phyloP scores from a whole-genome alignment of 441 rosid genomes.

The Bocquillonia castaneifolia region DNA sequence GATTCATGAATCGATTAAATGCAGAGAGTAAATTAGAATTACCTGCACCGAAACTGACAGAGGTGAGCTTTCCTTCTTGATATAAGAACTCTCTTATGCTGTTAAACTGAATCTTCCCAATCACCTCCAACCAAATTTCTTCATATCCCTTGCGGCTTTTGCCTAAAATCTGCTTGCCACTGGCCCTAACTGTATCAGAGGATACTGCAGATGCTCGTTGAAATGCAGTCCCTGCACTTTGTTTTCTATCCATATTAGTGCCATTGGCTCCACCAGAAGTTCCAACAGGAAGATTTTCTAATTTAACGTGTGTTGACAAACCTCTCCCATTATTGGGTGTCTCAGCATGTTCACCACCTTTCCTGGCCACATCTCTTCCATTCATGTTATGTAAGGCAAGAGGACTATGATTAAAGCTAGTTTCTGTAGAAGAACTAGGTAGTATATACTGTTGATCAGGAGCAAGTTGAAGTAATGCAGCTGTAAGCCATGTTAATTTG shows the following conservation, averaged over 20 bases:
- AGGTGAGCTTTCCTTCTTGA: conserved; percentile 77
- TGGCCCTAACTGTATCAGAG: conserved; percentile 31
- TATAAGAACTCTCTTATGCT: conserved; percentile 64
- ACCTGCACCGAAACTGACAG: conserved; percentile 92
- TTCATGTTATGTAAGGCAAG: conserved; percentile 30
- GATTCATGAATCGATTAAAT: conserved; percentile 16
- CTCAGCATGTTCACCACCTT: conserved; percentile 30
- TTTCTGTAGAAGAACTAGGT: conserved; percentile 67
- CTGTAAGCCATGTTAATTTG: conserved; percentile 91
- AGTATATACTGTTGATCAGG: conserved; percentile 87
- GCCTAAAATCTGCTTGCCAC: conserved; percentile 37
- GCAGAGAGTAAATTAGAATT: conserved; percentile 23
- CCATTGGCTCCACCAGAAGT: conserved; percentile 29
- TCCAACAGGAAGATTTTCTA: conserved; percentile 34
- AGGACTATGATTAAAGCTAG: conserved; percentile 72
- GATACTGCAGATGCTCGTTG: conserved; percentile 32
- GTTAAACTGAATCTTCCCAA: conserved; percentile 53
- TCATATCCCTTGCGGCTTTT: conserved; percentile 43
- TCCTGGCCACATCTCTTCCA: conserved; percentile 36
- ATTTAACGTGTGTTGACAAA: conserved; percentile 33
- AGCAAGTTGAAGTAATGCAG: conserved; percentile 95
- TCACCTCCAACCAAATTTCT: conserved; percentile 85
- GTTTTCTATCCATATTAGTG: conserved; percentile 31
- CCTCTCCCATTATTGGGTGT: conserved; percentile 31
- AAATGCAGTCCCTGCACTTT: conserved; percentile 40